Conservation (phyloP, 2,329 filamentous ascomycete species). For the Trichoderma asperellum region DNA sequence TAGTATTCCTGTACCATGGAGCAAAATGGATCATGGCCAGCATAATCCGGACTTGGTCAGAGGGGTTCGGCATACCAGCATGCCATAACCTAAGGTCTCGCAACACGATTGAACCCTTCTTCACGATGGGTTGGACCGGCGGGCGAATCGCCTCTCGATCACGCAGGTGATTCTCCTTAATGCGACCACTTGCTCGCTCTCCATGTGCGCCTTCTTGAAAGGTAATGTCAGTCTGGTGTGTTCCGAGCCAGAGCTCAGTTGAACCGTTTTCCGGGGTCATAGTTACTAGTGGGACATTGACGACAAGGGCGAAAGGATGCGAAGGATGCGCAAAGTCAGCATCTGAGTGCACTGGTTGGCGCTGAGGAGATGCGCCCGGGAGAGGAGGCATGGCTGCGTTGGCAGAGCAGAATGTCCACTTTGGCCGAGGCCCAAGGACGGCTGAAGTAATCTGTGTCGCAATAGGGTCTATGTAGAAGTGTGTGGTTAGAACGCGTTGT, state of each 20-base stretch:
- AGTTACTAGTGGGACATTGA: slow-evolving; percentile 57
- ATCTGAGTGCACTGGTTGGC: slow-evolving; percentile 63
- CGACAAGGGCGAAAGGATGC: slow-evolving; percentile 58
- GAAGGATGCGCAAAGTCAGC: slow-evolving; percentile 60
- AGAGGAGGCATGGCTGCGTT: slow-evolving; percentile 60
- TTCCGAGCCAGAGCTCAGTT: slow-evolving; percentile 64
- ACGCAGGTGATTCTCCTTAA: slow-evolving; percentile 48
- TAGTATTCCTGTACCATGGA: slow-evolving; percentile 60
- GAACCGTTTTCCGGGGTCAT: slow-evolving; percentile 58
- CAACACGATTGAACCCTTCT: slow-evolving; percentile 60
- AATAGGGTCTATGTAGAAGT: slow-evolving; percentile 49
- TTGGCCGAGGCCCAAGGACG: slow-evolving; percentile 57
- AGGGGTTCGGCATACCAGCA: slow-evolving; percentile 63
- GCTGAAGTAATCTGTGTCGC: slow-evolving; percentile 60
- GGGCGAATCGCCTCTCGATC: slow-evolving; percentile 44
- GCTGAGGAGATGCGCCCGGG: slow-evolving; percentile 43
- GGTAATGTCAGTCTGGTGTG: slow-evolving; percentile 47
- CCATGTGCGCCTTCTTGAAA: slow-evolving; percentile 56
- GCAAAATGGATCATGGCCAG: slow-evolving; percentile 65
- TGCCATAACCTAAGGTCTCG: slow-evolving; percentile 67
- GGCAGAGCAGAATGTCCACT: slow-evolving; percentile 62
- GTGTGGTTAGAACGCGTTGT: not conserved
- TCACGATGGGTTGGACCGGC: slow-evolving; percentile 55
- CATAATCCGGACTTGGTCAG: slow-evolving; percentile 57
- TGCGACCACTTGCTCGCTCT: slow-evolving; percentile 56